These are phyloP conservation scores for Acanthamoeba culbertsoni DNA, from an alignment of 208 protist species.

Conservation along the genomic window DNA sequence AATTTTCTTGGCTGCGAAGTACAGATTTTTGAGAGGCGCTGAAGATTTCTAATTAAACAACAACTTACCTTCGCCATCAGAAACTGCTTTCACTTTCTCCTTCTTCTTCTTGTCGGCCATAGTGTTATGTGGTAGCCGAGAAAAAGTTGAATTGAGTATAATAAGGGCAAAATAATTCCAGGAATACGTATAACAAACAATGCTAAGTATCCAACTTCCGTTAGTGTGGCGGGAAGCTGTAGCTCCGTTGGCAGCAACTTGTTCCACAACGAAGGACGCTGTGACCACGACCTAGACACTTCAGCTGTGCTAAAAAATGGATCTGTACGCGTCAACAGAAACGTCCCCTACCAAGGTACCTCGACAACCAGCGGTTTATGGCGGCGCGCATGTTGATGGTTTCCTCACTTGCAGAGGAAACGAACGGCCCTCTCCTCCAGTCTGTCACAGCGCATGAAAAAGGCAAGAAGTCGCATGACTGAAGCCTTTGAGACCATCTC, in stretches of 20 bases:
- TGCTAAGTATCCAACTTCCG: neutral
- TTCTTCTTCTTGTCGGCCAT: conserved; percentile 53
- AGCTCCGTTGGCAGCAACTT: neutral
- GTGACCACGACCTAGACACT: no score
- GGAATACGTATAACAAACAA: neutral
- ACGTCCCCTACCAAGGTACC: neutral
- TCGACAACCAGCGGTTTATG: neutral
- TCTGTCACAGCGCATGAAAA: conserved; percentile 9
- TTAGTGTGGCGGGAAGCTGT: neutral
- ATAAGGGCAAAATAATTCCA: neutral
- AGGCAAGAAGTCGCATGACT: neutral
- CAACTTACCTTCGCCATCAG: neutral
- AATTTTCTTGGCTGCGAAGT: conserved; percentile 46
- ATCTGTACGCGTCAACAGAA: neutral
- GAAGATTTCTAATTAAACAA: neutral
- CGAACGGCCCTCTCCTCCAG: neutral
- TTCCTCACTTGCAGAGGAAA: neutral
- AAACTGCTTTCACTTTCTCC: neutral
- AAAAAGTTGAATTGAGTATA: neutral
- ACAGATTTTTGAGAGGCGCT: neutral
- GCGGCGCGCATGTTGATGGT: neutral
- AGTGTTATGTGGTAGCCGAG: neutral
- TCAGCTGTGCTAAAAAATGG: neutral
- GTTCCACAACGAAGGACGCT: no score
- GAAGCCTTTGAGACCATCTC: neutral